A percentile compares a stretch with the other conserved stretches of the same genome.
These are phyloP conservation scores for Globisporangium middletonii DNA, from an alignment of 352 stramenopile genomes.

Conservation along the genomic window DNA sequence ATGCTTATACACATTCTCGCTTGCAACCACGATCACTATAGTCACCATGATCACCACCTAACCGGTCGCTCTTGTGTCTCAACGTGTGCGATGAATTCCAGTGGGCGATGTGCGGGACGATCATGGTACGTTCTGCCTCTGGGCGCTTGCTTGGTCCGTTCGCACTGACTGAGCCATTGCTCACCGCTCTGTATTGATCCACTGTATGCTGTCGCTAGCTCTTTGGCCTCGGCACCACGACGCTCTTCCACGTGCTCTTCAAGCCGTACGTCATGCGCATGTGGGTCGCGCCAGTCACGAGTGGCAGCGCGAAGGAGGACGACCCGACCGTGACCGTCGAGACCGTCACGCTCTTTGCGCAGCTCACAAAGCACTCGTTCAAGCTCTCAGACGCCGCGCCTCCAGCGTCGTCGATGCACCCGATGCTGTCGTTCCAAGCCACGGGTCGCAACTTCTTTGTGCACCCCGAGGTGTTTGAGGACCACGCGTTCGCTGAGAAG, in stretches of 20 bases:
- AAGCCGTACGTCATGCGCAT: constrained; percentile 83
- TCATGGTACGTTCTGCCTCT: constrained; percentile 45
- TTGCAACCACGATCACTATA: background rate
- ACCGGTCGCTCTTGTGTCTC: background rate
- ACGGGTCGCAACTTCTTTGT: constrained; percentile 69
- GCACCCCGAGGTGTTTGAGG: constrained; percentile 65
- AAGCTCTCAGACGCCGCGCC: constrained; percentile 49
- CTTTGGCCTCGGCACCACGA: constrained; percentile 78
- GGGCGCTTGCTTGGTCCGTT: background rate
- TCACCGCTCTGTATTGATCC: no score
- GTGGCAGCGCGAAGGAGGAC: constrained; percentile 8
- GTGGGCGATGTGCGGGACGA: constrained; percentile 86
- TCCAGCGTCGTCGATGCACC: constrained; percentile 64
- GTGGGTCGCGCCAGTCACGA: constrained; percentile 35
- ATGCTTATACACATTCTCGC: background rate
- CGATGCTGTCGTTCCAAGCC: constrained; percentile 80
- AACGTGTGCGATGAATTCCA: constrained; percentile 2
- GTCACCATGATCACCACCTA: no score
- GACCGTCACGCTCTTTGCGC: constrained; percentile 66
- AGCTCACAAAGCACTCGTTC: constrained; percentile 46
- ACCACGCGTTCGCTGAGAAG: constrained; percentile 54
- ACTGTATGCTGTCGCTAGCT: constrained; percentile 19
- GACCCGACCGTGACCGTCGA: constrained; percentile 54
- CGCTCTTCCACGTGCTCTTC: constrained; percentile 81
- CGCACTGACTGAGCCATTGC: background rate